Evolutionary conservation across 2,329 filamentous ascomycete species (phyloP).

Genomic region (Colletotrichum chrysophilum): DNA sequence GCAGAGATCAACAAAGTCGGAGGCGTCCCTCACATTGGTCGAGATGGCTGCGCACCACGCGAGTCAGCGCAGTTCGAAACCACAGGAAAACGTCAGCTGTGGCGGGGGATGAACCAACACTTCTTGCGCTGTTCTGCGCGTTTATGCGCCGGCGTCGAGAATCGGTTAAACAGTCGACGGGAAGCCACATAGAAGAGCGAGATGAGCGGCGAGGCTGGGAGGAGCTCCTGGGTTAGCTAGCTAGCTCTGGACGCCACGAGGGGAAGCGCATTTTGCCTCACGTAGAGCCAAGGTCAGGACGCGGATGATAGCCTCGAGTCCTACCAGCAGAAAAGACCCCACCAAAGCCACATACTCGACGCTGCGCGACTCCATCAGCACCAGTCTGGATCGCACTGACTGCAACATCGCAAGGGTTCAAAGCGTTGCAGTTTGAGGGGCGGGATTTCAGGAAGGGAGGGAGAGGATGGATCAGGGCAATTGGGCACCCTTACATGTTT

Average conservation of each 20-base stretch:
- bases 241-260: neutral
- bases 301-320: slow-evolving; percentile 82
- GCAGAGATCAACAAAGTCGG: slow-evolving; percentile 95
- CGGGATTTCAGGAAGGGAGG: neutral
- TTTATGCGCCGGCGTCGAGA: slow-evolving; percentile 73
- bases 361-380: slow-evolving; percentile 44
- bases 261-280: slow-evolving; percentile 46
- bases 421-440: slow-evolving; percentile 12
- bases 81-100: neutral
- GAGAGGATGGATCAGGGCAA: neutral
- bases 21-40: slow-evolving; percentile 80
- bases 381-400: slow-evolving; percentile 12
- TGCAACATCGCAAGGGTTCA: neutral
- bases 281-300: slow-evolving; percentile 87
- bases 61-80: slow-evolving; percentile 58
- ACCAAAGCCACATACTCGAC: slow-evolving; percentile 88
- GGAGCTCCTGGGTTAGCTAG: slow-evolving; percentile 21
- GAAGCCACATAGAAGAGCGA: slow-evolving; percentile 83
- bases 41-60: slow-evolving; percentile 65
- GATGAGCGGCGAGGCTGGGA: slow-evolving; percentile 77
- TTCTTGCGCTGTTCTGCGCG: slow-evolving; percentile 72
- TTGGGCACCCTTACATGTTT: slow-evolving; percentile 48
- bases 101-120: slow-evolving; percentile 41
- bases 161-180: slow-evolving; percentile 79
- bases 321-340: slow-evolving; percentile 82